phyloP scores from a whole-genome alignment of 176 grass and related monocot genomes.

The Tillandsia leiboldiana region DNA sequence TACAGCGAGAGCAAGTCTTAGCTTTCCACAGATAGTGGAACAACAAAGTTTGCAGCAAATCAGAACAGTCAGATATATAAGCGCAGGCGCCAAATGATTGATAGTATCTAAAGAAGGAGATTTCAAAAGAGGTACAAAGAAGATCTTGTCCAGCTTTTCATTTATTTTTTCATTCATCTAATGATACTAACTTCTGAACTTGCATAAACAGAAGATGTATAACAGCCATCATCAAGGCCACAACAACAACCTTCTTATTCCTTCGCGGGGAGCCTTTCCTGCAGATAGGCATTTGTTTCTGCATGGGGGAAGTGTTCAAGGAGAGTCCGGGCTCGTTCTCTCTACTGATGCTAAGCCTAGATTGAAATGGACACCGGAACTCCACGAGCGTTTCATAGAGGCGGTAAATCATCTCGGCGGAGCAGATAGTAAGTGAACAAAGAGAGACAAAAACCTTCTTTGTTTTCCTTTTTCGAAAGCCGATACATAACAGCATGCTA shows the following conservation, averaged over 20 bases:
- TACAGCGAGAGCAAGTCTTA: slow-evolving; percentile 26
- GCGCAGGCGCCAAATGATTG: slow-evolving; percentile 33
- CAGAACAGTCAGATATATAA: slow-evolving; percentile 22
- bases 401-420: slow-evolving; percentile 78
- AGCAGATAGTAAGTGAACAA: slow-evolving; percentile 64
- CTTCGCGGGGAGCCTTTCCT: slow-evolving; percentile 40
- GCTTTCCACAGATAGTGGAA: slow-evolving; percentile 44
- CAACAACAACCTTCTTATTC: slow-evolving; percentile 37
- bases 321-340: slow-evolving; percentile 77
- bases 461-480: neutral
- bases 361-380: slow-evolving; percentile 89
- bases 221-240: slow-evolving; percentile 39
- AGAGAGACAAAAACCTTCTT: neutral
- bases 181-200: slow-evolving; percentile 18
- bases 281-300: slow-evolving; percentile 46
- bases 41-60: slow-evolving; percentile 27
- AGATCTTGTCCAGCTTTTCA: neutral
- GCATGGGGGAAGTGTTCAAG: slow-evolving; percentile 38
- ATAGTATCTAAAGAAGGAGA: slow-evolving; percentile 26
- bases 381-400: slow-evolving; percentile 69
- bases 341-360: slow-evolving; percentile 85
- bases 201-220: slow-evolving; percentile 62
- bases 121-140: slow-evolving; percentile 32
- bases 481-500: neutral
- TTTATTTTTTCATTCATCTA: slow-evolving; percentile 11